Evolutionary conservation across 139 green algal species (phyloP).

Genomic region (Ettlia oleoabundans): DNA sequence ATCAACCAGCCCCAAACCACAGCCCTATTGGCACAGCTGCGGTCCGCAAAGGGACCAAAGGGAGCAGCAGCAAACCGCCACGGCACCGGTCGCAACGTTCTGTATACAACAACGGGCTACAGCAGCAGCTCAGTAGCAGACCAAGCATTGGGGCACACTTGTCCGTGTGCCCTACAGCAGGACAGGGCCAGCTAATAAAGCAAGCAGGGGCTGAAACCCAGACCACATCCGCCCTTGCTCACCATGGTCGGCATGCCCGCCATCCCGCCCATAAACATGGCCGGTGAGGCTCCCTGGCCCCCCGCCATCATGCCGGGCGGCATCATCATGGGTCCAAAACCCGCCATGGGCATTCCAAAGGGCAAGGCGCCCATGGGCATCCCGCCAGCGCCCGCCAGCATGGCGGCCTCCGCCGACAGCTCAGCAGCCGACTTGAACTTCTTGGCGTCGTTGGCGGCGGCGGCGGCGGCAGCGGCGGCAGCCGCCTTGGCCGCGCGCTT

Average conservation of each 20-base stretch:
- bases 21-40: no score
- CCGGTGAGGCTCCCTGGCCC: background rate
- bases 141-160: no score
- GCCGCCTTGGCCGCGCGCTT: constrained; percentile 35
- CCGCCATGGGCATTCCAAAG: constrained; percentile 33
- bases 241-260: background rate
- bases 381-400: background rate
- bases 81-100: no score
- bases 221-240: background rate
- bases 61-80: no score
- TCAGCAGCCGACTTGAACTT: background rate
- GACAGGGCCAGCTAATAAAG: background rate
- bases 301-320: background rate
- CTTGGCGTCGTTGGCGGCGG: background rate
- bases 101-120: no score
- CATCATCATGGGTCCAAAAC: constrained; percentile 31
- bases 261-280: constrained; percentile 4
- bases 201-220: background rate
- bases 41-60: no score
- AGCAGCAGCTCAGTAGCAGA: no score
- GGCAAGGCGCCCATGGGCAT: constrained; percentile 13
- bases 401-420: background rate
- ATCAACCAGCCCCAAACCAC: no score
- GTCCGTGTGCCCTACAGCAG: no score
- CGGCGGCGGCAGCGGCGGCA: background rate